Evolutionary conservation across 2,329 filamentous ascomycete species (phyloP).

Genomic region (Colletotrichum orchidophilum): DNA sequence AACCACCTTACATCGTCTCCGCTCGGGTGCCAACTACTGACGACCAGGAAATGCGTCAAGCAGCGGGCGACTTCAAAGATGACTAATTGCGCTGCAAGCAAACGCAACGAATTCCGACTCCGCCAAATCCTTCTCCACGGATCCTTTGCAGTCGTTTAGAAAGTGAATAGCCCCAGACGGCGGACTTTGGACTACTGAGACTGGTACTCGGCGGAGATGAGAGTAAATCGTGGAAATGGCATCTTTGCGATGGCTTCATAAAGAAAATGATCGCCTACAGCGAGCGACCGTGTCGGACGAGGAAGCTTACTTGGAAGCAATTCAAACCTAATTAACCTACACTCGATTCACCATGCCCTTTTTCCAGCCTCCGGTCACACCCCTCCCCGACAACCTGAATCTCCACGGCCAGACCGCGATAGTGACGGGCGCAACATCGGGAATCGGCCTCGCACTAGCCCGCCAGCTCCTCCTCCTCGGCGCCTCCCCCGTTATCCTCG

Average conservation of each 20-base stretch:
- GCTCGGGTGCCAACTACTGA: not conserved
- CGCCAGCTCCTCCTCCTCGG: constrained; percentile 47
- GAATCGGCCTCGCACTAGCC: constrained; percentile 51
- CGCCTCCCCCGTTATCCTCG: constrained; percentile 51
- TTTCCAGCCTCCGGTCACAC: constrained; percentile 1
- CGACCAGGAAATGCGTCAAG: not conserved
- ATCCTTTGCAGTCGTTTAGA: not conserved
- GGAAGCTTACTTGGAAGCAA: not conserved
- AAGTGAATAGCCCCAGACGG: not conserved
- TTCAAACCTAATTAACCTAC: not conserved
- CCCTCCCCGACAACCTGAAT: constrained; percentile 9
- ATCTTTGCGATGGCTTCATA: not conserved
- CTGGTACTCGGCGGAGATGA: not conserved
- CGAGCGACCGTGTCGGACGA: not conserved
- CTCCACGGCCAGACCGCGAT: constrained; percentile 44
- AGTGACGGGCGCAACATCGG: constrained; percentile 54
- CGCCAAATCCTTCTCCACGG: not conserved
- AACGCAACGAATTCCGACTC: not conserved
- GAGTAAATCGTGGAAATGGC: not conserved
- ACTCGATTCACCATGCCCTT: not conserved
- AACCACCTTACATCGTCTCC: too few relatives aligned
- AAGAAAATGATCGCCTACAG: not conserved
- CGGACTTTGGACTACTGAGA: not conserved
- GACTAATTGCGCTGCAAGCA: not conserved
- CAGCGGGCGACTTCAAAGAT: not conserved